These are phyloP conservation scores for Mycosphaerelloides madeirae DNA, from an alignment of 2,329 filamentous ascomycete species.

Conservation along the genomic window DNA sequence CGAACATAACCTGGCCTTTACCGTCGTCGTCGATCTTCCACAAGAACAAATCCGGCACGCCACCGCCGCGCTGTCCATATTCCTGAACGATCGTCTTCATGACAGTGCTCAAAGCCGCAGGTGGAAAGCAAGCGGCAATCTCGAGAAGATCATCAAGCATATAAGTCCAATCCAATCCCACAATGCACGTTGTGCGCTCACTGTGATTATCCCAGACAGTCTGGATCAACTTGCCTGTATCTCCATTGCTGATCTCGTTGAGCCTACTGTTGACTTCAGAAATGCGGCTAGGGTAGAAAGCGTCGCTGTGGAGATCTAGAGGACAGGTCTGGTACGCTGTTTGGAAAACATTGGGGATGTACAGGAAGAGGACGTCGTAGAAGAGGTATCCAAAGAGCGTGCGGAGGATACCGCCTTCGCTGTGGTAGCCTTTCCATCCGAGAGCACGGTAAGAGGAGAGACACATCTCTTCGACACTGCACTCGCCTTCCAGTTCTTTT, in stretches of 20 bases:
- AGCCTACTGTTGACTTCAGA: slow-evolving; percentile 86
- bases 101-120: slow-evolving; percentile 73
- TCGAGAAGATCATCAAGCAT: slow-evolving; percentile 72
- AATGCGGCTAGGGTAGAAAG: slow-evolving; percentile 79
- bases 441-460: slow-evolving; percentile 74
- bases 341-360: slow-evolving; percentile 95
- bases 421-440: slow-evolving; percentile 93
- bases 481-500: slow-evolving; percentile 54
- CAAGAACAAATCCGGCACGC: slow-evolving; percentile 86
- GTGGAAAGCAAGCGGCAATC: slow-evolving; percentile 71
- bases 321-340: slow-evolving; percentile 93
- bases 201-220: slow-evolving; percentile 64
- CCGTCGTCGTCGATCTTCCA: slow-evolving; percentile 55
- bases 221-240: slow-evolving; percentile 61
- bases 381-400: slow-evolving; percentile 82
- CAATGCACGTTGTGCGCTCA: slow-evolving; percentile 72
- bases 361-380: slow-evolving; percentile 86
- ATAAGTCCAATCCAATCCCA: slow-evolving; percentile 89
- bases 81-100: slow-evolving; percentile 96
- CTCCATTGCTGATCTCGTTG: slow-evolving; percentile 81
- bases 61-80: slow-evolving; percentile 78
- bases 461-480: slow-evolving; percentile 91
- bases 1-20: slow-evolving; percentile 35
- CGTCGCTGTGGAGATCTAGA: slow-evolving; percentile 85
- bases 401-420: slow-evolving; percentile 85